These are phyloP conservation scores for Corymbia maculata DNA, from an alignment of 345 rosid genomes.

Conservation along the genomic window DNA sequence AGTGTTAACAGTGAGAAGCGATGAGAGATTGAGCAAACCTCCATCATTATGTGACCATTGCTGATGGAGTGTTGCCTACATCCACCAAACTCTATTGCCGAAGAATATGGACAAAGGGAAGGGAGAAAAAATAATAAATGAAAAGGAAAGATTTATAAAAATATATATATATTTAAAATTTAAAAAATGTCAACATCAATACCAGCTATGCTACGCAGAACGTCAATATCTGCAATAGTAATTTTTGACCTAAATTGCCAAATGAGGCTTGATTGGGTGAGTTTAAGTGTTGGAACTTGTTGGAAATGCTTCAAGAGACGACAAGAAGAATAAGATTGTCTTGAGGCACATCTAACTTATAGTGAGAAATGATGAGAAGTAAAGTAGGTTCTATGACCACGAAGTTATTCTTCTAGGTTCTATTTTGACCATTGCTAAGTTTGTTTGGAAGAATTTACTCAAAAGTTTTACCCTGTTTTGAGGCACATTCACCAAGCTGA, in stretches of 20 bases:
- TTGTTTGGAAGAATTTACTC: no score
- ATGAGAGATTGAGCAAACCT: background rate
- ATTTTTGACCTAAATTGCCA: background rate
- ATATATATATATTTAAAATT: no score
- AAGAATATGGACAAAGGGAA: background rate
- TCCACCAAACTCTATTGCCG: background rate
- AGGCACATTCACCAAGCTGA: background rate
- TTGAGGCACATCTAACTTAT: slow-evolving; percentile 66
- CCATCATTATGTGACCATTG: background rate
- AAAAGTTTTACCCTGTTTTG: no score
- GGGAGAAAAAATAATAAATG: background rate
- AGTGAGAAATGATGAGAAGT: slow-evolving; percentile 63
- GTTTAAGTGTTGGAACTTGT: slow-evolving; percentile 52
- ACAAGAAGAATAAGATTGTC: slow-evolving; percentile 53
- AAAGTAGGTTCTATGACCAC: slow-evolving; percentile 37
- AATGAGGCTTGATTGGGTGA: background rate
- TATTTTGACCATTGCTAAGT: no score
- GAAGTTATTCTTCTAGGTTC: no score
- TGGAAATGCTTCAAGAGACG: slow-evolving; percentile 66
- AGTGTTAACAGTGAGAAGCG: background rate
- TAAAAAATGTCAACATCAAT: background rate
- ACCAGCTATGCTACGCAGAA: fast-evolving
- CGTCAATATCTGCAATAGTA: background rate
- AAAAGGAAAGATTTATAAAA: no score
- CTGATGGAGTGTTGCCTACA: background rate